These are phyloP conservation scores for Alloteropsis angusta DNA, from an alignment of 202 grass and related monocot genomes.

Conservation along the genomic window DNA sequence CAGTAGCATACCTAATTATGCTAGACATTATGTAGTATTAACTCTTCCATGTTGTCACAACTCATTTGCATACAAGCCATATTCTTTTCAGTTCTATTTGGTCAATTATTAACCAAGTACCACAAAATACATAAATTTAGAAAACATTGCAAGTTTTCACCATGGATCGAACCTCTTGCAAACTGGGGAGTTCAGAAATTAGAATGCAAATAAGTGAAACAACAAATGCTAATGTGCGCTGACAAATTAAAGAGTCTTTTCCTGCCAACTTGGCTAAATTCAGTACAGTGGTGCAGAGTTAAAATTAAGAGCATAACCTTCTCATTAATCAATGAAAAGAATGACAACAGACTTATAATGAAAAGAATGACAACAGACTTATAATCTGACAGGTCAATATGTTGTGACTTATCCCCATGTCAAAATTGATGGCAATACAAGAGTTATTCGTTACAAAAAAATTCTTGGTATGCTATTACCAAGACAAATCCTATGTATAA, in stretches of 20 bases:
- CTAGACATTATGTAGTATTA: background rate
- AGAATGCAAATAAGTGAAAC: background rate
- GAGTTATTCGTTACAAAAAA: constrained; percentile 42
- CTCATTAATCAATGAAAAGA: constrained; percentile 31
- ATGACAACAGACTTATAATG: constrained; percentile 29
- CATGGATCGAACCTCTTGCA: background rate
- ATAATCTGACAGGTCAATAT: constrained; percentile 32
- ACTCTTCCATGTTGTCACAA: background rate
- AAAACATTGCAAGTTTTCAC: background rate
- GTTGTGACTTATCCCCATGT: constrained; percentile 25
- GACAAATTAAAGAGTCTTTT: background rate
- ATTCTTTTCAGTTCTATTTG: background rate
- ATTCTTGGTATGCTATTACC: constrained; percentile 35
- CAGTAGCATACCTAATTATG: background rate
- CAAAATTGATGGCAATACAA: constrained; percentile 33
- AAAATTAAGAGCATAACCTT: constrained; percentile 12
- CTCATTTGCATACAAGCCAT: background rate
- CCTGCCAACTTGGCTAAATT: constrained; percentile 3
- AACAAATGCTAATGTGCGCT: background rate
- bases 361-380: constrained; percentile 34
- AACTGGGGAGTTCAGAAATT: constrained; percentile 3
- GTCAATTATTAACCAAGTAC: background rate
- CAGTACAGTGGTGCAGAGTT: background rate
- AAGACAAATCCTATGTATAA: constrained; percentile 39
- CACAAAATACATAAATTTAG: background rate